Evolutionary conservation across 441 rosid species (phyloP).

Genomic region (Jatropha multifida): DNA sequence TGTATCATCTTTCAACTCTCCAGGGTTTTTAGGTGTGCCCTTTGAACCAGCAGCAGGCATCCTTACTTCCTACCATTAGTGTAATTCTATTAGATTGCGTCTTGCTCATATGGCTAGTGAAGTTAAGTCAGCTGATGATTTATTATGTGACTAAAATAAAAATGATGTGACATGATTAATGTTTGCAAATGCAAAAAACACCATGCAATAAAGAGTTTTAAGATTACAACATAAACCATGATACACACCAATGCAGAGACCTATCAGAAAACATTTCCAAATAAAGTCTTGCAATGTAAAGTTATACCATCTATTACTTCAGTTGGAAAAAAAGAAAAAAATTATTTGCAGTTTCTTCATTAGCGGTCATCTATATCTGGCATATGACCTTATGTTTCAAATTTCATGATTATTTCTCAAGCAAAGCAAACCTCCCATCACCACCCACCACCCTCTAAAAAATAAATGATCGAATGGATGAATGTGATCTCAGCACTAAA

Average conservation of each 20-base stretch:
- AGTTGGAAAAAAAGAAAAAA: not conserved
- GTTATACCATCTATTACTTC: not conserved
- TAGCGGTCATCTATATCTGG: not conserved
- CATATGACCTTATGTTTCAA: not conserved
- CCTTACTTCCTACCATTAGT: slow-evolving; percentile 82
- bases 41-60: slow-evolving; percentile 98
- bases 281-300: not conserved
- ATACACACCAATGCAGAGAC: not conserved
- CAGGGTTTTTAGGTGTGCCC: slow-evolving; percentile 67
- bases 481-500: not conserved
- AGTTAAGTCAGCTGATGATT: not conserved
- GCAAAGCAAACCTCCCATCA: not conserved
- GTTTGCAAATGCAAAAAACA: not conserved
- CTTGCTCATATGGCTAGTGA: not conserved
- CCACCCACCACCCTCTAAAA: not conserved
- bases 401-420: not conserved
- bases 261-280: not conserved
- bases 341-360: not conserved
- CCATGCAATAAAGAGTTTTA: not conserved
- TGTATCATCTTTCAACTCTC: slow-evolving; percentile 86
- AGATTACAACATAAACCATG: slow-evolving; percentile 4
- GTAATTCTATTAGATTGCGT: slow-evolving; percentile 24
- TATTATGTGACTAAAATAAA: not conserved
- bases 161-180: not conserved
- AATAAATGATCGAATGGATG: not conserved